These are phyloP conservation scores for Xylaria sp. DNA, from an alignment of 2,329 filamentous ascomycete genomes.

Conservation along the genomic window DNA sequence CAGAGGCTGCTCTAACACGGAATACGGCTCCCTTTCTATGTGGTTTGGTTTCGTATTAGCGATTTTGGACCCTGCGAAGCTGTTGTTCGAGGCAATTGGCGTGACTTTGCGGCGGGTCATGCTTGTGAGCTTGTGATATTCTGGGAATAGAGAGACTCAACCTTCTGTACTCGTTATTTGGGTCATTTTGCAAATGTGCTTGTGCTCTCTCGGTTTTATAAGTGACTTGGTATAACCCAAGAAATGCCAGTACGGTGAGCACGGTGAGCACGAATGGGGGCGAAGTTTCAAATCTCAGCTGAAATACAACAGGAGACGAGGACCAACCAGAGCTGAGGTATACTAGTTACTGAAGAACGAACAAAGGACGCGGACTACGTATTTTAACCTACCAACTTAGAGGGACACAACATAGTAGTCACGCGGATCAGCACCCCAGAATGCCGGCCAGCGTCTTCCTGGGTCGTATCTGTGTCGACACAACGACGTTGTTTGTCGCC, in stretches of 20 bases:
- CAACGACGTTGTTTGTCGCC: constrained; percentile 27
- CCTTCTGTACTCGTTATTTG: constrained; percentile 38
- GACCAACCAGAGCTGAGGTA: constrained; percentile 41
- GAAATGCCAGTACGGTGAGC: constrained; percentile 26
- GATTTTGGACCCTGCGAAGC: constrained; percentile 30
- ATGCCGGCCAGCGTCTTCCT: constrained; percentile 22
- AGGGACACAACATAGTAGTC: constrained; percentile 27
- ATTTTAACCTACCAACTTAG: constrained; percentile 39
- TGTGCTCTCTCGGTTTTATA: constrained; percentile 41
- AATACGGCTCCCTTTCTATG: constrained; percentile 47
- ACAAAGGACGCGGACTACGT: constrained; percentile 28
- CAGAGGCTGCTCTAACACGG: constrained; percentile 53
- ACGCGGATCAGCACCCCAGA: constrained; percentile 33
- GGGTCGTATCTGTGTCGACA: constrained; percentile 27
- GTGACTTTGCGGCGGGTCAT: constrained; percentile 47
- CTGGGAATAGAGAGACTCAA: constrained; percentile 43
- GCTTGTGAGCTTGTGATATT: constrained; percentile 36
- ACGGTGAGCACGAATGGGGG: constrained; percentile 33
- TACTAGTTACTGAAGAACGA: constrained; percentile 12
- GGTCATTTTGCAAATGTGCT: constrained; percentile 39
- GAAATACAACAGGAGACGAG: constrained; percentile 39
- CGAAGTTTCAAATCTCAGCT: constrained; percentile 40
- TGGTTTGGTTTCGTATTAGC: constrained; percentile 38
- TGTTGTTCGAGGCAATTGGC: constrained; percentile 35
- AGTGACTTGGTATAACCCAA: constrained; percentile 1